These are phyloP conservation scores for Cyberlindnera xishuangbannaensis DNA, from an alignment of 805 yeast genomes.

Conservation along the genomic window DNA sequence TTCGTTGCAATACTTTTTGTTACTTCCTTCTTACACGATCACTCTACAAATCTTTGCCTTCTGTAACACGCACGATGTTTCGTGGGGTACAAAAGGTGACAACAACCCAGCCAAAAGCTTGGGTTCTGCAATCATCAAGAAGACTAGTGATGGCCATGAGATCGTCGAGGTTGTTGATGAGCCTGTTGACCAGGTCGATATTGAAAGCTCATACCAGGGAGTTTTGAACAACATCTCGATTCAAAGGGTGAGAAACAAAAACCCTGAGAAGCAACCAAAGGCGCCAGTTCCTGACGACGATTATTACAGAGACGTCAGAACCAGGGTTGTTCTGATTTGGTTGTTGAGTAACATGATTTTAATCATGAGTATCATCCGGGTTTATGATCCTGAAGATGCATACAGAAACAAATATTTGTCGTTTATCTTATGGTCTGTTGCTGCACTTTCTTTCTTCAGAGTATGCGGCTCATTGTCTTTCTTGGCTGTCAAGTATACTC, in stretches of 20 bases:
- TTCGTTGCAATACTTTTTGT: conserved; percentile 77
- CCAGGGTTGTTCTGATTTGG: conserved; percentile 96
- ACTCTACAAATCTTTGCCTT: conserved; percentile 93
- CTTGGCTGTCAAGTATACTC: conserved; percentile 38
- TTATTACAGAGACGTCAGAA: conserved; percentile 90
- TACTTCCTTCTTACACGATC: conserved; percentile 89
- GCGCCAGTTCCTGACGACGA: conserved; percentile 52
- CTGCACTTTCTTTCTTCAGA: conserved; percentile 74
- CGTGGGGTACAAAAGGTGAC: conserved; percentile 99
- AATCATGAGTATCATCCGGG: conserved; percentile 83
- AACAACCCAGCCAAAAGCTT: conserved; percentile 60
- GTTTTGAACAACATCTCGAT: conserved; percentile 68
- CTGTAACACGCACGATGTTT: conserved; percentile 96
- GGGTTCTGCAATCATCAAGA: conserved; percentile 73
- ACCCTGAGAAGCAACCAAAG: conserved; percentile 37
- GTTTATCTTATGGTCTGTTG: conserved; percentile 89
- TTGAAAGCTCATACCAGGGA: conserved; percentile 76
- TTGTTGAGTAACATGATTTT: conserved; percentile 74
- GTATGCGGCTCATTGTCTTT: conserved; percentile 77
- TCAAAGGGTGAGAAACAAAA: conserved; percentile 54
- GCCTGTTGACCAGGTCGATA: conserved; percentile 62
- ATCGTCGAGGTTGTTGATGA: conserved; percentile 74
- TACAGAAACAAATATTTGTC: conserved; percentile 69
- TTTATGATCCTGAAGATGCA: conserved; percentile 62
- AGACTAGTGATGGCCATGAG: conserved; percentile 68